A percentile compares a stretch with the other conserved stretches of the same genome.
phyloP scores from a whole-genome alignment of 2,329 filamentous ascomycete genomes.

The Lachnellula hyalina region DNA sequence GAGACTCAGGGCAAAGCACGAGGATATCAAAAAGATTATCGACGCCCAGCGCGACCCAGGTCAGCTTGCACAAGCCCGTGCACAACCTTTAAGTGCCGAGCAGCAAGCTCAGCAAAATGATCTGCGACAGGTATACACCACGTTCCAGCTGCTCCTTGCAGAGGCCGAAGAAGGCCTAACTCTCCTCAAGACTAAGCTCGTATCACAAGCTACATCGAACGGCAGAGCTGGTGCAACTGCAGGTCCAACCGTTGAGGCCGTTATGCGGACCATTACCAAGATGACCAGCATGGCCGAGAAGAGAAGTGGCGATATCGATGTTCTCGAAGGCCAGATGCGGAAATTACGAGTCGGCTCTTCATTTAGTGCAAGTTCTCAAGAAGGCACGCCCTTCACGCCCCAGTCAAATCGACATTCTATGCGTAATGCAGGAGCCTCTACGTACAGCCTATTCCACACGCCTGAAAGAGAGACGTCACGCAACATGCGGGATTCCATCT shows the following conservation, averaged over 20 bases:
- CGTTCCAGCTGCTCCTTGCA: slow-evolving; percentile 67
- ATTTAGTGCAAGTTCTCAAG: slow-evolving; percentile 35
- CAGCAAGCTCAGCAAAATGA: slow-evolving; percentile 80
- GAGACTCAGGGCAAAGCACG: slow-evolving; percentile 68
- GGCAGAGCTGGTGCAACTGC: slow-evolving; percentile 42
- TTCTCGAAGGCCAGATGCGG: slow-evolving; percentile 81
- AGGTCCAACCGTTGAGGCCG: slow-evolving; percentile 79
- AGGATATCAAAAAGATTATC: slow-evolving; percentile 74
- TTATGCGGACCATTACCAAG: slow-evolving; percentile 84
- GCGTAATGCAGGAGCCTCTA: slow-evolving; percentile 21
- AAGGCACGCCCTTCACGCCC: slow-evolving; percentile 38
- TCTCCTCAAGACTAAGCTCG: slow-evolving; percentile 72
- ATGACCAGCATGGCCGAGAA: slow-evolving; percentile 92
- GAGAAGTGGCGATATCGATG: slow-evolving; percentile 83
- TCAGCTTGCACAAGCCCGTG: slow-evolving; percentile 56
- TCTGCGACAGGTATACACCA: slow-evolving; percentile 68
- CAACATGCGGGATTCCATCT: slow-evolving; percentile 26
- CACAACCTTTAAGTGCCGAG: slow-evolving; percentile 76
- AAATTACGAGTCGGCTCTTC: slow-evolving; percentile 52
- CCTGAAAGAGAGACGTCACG: slow-evolving; percentile 26
- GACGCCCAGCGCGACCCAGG: slow-evolving; percentile 63
- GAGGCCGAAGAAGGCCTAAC: slow-evolving; percentile 77
- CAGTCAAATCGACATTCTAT: slow-evolving; percentile 22
- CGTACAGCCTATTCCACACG: slow-evolving; percentile 26
- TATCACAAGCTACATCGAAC: slow-evolving; percentile 46